phyloP scores from a whole-genome alignment of 2,329 filamentous ascomycete genomes.

The Alternaria ethzedia region DNA sequence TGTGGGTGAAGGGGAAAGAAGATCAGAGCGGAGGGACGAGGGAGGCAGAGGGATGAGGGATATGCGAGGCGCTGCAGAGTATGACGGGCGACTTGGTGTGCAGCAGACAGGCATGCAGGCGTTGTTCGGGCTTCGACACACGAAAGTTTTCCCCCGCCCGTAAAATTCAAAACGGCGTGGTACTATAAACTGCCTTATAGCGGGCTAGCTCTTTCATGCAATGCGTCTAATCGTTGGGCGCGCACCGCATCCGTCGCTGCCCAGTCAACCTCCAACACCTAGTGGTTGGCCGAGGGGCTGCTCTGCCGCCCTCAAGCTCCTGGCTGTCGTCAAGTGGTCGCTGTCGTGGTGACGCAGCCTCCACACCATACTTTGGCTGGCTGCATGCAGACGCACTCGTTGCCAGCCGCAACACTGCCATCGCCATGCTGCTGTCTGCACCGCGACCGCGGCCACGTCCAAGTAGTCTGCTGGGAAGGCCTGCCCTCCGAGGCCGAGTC shows the following conservation, averaged over 20 bases:
- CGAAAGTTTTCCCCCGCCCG: slow-evolving; percentile 26
- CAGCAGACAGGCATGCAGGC: slow-evolving; percentile 26
- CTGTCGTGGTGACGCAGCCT: slow-evolving; percentile 14
- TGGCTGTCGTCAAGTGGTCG: background rate
- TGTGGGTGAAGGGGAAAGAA: background rate
- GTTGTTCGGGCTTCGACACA: slow-evolving; percentile 31
- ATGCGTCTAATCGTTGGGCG: slow-evolving; percentile 36
- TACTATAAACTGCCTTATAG: slow-evolving; percentile 22
- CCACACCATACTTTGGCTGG: slow-evolving; percentile 4
- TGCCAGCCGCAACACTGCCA: background rate
- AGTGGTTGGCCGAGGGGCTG: slow-evolving; percentile 3
- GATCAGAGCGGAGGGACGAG: slow-evolving; percentile 2
- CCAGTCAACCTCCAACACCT: slow-evolving; percentile 9
- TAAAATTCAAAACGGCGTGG: slow-evolving; percentile 33
- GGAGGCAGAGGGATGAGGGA: slow-evolving; percentile 18
- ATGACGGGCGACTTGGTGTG: slow-evolving; percentile 16
- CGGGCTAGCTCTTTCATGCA: slow-evolving; percentile 26
- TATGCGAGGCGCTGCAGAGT: slow-evolving; percentile 18
- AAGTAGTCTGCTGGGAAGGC: background rate
- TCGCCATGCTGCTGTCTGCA: background rate
- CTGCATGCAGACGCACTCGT: slow-evolving; percentile 11
- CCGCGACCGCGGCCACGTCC: background rate
- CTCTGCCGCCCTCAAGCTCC: slow-evolving; percentile 3
- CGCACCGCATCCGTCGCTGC: slow-evolving; percentile 20
- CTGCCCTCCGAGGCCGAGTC: slow-evolving; percentile 10